phyloP scores from a whole-genome alignment of 805 yeast species.

The Cephaloascus albidus region DNA sequence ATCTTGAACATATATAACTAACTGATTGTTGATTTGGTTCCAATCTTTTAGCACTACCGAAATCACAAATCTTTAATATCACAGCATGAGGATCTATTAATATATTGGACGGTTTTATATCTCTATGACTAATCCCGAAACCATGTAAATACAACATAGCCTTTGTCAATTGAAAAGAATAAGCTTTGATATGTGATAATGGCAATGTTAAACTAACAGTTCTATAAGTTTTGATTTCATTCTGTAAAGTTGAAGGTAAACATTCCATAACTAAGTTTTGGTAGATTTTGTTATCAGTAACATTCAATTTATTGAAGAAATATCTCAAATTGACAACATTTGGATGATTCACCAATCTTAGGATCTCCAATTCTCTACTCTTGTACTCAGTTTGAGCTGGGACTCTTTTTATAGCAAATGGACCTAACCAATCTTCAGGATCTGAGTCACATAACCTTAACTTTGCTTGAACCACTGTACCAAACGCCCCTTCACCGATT shows the following conservation, averaged over 20 bases:
- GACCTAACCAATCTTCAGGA: slow-evolving; percentile 52
- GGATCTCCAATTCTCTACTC: slow-evolving; percentile 69
- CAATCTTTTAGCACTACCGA: slow-evolving; percentile 75
- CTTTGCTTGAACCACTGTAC: slow-evolving; percentile 74
- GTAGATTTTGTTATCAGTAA: slow-evolving; percentile 55
- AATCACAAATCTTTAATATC: slow-evolving; percentile 69
- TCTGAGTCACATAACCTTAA: slow-evolving; percentile 17
- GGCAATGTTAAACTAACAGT: slow-evolving; percentile 54
- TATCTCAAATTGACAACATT: slow-evolving; percentile 63
- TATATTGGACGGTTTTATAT: slow-evolving; percentile 76
- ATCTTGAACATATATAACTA: slow-evolving; percentile 91
- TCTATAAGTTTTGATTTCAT: slow-evolving; percentile 64
- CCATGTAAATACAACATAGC: slow-evolving; percentile 81
- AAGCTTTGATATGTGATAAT: slow-evolving; percentile 65
- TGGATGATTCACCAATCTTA: slow-evolving; percentile 71
- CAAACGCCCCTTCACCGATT: slow-evolving; percentile 84
- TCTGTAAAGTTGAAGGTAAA: slow-evolving; percentile 70
- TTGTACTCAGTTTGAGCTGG: slow-evolving; percentile 86
- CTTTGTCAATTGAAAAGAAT: slow-evolving; percentile 71
- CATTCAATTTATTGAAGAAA: slow-evolving; percentile 61
- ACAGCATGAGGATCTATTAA: slow-evolving; percentile 65
- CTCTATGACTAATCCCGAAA: slow-evolving; percentile 74
- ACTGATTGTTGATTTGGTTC: slow-evolving; percentile 82
- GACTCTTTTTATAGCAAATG: slow-evolving; percentile 76
- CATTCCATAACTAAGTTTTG: slow-evolving; percentile 86